phyloP scores from a whole-genome alignment of 768 basidiomycete species.

The Lactarius tabidus region DNA sequence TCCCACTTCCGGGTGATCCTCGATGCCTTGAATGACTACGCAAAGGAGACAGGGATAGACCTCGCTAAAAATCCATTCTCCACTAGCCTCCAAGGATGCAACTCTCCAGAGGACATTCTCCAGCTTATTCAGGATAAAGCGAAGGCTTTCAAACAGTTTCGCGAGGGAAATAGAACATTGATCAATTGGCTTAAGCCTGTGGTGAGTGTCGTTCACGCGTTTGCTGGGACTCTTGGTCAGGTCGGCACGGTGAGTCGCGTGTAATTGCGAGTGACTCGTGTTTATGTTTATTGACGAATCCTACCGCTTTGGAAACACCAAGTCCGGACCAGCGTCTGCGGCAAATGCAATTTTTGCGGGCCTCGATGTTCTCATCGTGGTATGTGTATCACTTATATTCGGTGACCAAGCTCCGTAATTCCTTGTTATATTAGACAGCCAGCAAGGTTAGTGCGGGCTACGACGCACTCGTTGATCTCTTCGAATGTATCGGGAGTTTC shows the following conservation, averaged over 20 bases:
- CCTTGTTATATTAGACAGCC: not conserved
- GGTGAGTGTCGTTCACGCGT: not conserved
- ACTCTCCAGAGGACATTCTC: constrained; percentile 5
- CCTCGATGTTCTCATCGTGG: constrained; percentile 7
- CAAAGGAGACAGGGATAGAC: constrained; percentile 12
- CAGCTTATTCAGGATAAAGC: not conserved
- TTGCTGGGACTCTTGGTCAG: constrained; percentile 6
- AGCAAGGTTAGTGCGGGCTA: constrained; percentile 3
- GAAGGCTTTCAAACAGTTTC: constrained; percentile 12
- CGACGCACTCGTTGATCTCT: constrained; percentile 15
- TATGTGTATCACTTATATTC: not conserved
- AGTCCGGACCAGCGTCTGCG: not conserved
- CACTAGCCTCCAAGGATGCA: not conserved
- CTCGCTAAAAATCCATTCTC: constrained; percentile 1
- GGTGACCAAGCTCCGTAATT: not conserved
- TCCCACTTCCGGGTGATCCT: not conserved
- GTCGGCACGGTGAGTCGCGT: not conserved
- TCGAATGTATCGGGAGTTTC: constrained; percentile 2
- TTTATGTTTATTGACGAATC: not conserved
- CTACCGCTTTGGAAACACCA: not conserved
- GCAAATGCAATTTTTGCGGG: constrained; percentile 14
- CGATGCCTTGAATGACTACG: not conserved
- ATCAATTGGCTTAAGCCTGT: constrained; percentile 10
- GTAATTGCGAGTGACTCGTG: not conserved
- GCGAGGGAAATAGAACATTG: constrained; percentile 8